Base-by-base conservation (phyloP, 1,139 yeast species). In the Pichia sp. region DNA sequence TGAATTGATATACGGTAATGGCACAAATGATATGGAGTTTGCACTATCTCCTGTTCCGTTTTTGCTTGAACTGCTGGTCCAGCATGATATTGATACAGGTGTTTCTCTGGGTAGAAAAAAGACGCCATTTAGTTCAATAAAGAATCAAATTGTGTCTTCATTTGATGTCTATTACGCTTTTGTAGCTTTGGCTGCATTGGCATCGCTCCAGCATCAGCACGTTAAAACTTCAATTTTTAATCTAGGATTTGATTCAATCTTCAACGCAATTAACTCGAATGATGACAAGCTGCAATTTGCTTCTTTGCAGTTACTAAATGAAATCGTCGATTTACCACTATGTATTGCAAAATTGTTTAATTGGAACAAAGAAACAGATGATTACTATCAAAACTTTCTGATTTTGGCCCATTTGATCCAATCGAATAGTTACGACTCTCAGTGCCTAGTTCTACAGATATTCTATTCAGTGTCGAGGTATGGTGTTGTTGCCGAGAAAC, bases 321-420 rank as follows among this genome's bases (percentile, higher is more conserved):
- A 76, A 53, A 55, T 77, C 38, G 66, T 73, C 4, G 51, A 57
- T 29, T 67, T 67, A 38, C 81, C 82, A 0, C 42, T 58, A 2
- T 60, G 77, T 55, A 58, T 73, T 37, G 75, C 69, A 3, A 72
- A 73, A 52, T 73, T 77, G 50, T 77, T 77, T 61, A 73, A 77
- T 50, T 53, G 70, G 45, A 38, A 41, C 7, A 33, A 37, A 1
- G 37, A 36, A 11, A 26, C 29, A 7, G 52, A 55, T 40, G 40
- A 43, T 3, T 52, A 55, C 39, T 55, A 49, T 38, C 62, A 62
- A 39, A 58, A 77, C 50, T 65, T 73, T 41, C 56, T 59, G 3
- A 54, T 71, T 1, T 23, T 50, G 6, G 42, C 42, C 31, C 32
- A 42, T 33, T 40, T 48, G 27, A 31, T 45, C 4, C 42, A 37